These are phyloP conservation scores for Geosmithia flava DNA, from an alignment of 2,329 filamentous ascomycete genomes.

Conservation along the genomic window DNA sequence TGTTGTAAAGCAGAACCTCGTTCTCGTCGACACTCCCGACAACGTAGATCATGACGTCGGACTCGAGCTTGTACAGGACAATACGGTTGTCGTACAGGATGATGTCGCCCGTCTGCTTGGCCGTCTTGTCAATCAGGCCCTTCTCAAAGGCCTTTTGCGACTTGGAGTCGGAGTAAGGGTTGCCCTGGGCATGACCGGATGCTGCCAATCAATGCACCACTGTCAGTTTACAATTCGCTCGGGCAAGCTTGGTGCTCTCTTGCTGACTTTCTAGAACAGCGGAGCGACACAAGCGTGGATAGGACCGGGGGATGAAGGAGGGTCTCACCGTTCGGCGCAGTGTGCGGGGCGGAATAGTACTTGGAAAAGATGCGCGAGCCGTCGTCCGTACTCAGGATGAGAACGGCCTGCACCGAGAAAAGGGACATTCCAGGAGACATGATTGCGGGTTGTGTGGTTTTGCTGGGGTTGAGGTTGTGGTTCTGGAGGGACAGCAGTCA, in stretches of 20 bases:
- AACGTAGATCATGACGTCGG: constrained; percentile 91
- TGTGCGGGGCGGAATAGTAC: constrained; percentile 64
- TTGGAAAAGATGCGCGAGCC: constrained; percentile 86
- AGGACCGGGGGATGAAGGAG: constrained; percentile 4
- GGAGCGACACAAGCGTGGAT: background rate
- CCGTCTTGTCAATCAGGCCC: constrained; percentile 87
- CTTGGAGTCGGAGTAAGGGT: constrained; percentile 80
- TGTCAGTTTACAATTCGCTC: no score
- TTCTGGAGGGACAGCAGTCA: background rate
- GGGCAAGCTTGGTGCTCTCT: background rate
- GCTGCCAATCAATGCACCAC: constrained; percentile 16
- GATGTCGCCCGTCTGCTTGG: constrained; percentile 90
- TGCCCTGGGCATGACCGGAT: constrained; percentile 39
- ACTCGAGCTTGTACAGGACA: constrained; percentile 96
- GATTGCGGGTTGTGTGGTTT: constrained; percentile 7
- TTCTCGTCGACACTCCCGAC: constrained; percentile 90
- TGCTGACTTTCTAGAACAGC: background rate
- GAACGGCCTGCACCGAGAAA: constrained; percentile 64
- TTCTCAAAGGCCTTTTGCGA: constrained; percentile 96
- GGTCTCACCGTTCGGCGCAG: constrained; percentile 22
- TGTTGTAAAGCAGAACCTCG: constrained; percentile 92
- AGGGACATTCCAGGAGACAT: constrained; percentile 70
- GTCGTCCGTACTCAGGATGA: constrained; percentile 75
- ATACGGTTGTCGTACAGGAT: constrained; percentile 96
- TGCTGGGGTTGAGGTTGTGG: background rate